These are phyloP conservation scores for Ascochyta lentis DNA, from an alignment of 2,329 filamentous ascomycete genomes.

Conservation along the genomic window DNA sequence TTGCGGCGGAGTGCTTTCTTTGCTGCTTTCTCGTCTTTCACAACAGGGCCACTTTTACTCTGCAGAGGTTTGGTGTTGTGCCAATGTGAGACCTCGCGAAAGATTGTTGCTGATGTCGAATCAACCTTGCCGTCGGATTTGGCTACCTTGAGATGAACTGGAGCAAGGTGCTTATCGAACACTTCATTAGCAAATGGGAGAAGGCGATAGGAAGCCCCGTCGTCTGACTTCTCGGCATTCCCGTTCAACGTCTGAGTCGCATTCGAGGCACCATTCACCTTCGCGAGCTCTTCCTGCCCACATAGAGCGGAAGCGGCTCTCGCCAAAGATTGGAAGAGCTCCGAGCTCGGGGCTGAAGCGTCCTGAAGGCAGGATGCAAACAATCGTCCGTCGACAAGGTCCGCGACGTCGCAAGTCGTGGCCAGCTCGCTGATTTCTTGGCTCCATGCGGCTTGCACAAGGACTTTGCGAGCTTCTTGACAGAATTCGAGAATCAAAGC, in stretches of 20 bases:
- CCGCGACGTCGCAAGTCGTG: constrained; percentile 56
- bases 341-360: constrained; percentile 23
- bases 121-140: constrained; percentile 32
- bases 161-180: constrained; percentile 57
- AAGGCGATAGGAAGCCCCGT: constrained; percentile 39
- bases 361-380: constrained; percentile 38
- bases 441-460: constrained; percentile 49
- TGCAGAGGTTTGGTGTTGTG: constrained; percentile 64
- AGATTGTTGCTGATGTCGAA: constrained; percentile 50
- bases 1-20: constrained; percentile 55
- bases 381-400: constrained; percentile 63
- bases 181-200: constrained; percentile 57
- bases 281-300: constrained; percentile 21
- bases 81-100: constrained; percentile 64
- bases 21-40: constrained; percentile 43
- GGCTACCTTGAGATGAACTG: constrained; percentile 51
- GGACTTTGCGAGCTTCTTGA: constrained; percentile 42
- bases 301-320: constrained; percentile 31
- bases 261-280: constrained; percentile 10
- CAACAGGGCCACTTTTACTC: constrained; percentile 41
- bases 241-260: neutral
- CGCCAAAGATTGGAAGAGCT: constrained; percentile 26
- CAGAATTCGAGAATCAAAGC: constrained; percentile 50
- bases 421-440: constrained; percentile 29
- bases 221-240: constrained; percentile 14